Evolutionary conservation across 2,329 filamentous ascomycete genomes (phyloP).

Genomic region (Akanthomyces muscarius): DNA sequence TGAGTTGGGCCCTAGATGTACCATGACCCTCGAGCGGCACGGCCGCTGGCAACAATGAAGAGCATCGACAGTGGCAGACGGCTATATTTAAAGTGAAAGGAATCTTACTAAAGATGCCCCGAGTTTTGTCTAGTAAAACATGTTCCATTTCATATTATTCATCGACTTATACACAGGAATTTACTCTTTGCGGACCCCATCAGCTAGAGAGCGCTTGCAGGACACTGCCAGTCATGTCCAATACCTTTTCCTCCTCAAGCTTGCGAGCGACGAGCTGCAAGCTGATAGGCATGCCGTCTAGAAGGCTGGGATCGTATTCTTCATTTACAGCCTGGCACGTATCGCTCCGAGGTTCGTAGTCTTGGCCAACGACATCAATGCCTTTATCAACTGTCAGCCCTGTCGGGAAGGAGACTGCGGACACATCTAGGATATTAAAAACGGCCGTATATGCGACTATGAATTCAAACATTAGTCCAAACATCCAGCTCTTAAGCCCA

Average conservation of each 20-base stretch:
- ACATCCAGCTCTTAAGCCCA: conserved; percentile 23
- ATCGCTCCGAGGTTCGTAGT: conserved; percentile 33
- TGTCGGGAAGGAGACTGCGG: conserved; percentile 44
- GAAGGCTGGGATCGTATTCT: conserved; percentile 37
- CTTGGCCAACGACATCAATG: conserved; percentile 31
- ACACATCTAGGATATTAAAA: conserved; percentile 47
- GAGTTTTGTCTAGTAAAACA: too few relatives aligned
- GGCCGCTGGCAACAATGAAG: too few relatives aligned
- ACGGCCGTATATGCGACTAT: conserved; percentile 48
- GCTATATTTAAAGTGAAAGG: too few relatives aligned
- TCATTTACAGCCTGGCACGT: conserved; percentile 36
- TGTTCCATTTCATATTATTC: background rate
- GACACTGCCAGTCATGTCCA: conserved; percentile 31
- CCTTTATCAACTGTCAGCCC: conserved; percentile 38
- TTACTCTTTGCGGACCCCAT: background rate
- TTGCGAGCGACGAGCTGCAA: conserved; percentile 42
- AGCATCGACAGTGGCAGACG: too few relatives aligned
- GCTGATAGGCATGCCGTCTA: conserved; percentile 42
- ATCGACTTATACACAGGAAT: background rate
- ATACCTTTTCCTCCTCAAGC: conserved; percentile 39
- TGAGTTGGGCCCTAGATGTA: too few relatives aligned
- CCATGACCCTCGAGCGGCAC: too few relatives aligned
- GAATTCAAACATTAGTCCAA: background rate
- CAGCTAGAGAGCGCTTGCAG: conserved; percentile 20
- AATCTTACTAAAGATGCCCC: too few relatives aligned